Conservation (phyloP, 805 yeast genomes). For the Yamadazyma olivae region DNA sequence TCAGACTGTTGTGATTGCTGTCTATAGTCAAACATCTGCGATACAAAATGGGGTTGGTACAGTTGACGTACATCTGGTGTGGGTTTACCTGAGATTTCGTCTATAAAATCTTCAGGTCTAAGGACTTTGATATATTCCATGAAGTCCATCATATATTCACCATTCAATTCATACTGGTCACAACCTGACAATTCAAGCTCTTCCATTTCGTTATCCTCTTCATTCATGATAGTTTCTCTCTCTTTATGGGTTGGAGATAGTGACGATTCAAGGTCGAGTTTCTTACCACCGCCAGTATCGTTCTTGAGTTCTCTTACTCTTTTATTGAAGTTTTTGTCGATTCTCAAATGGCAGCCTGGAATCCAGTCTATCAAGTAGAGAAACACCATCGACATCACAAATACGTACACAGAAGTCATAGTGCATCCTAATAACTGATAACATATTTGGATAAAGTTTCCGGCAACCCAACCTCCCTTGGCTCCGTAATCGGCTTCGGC, state of each 20-base stretch:
- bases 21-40: no score
- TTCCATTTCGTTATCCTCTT: constrained; percentile 21
- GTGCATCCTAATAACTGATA: constrained; percentile 37
- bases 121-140: constrained; percentile 37
- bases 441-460: constrained; percentile 39
- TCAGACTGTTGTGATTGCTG: background rate
- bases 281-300: constrained; percentile 1
- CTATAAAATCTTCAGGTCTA: constrained; percentile 32
- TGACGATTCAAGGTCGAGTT: constrained; percentile 14
- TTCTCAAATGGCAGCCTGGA: constrained; percentile 41
- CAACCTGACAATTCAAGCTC: constrained; percentile 33
- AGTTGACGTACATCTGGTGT: no score
- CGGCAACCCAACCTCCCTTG: constrained; percentile 40
- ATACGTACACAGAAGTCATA: constrained; percentile 32
- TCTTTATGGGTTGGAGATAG: constrained; percentile 11
- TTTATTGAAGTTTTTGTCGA: constrained; percentile 36
- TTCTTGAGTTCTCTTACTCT: constrained; percentile 18
- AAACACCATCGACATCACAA: constrained; percentile 27
- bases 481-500: constrained; percentile 30
- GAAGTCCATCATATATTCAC: constrained; percentile 39
- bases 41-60: no score
- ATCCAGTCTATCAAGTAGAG: constrained; percentile 34
- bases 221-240: constrained; percentile 1
- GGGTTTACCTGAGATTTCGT: constrained; percentile 11
- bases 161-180: constrained; percentile 38